Evolutionary conservation across 495 filamentous ascomycete species (phyloP), one percentile per base, ranked within the genome.

Genomic region (Jackrogersella minutella): DNA sequence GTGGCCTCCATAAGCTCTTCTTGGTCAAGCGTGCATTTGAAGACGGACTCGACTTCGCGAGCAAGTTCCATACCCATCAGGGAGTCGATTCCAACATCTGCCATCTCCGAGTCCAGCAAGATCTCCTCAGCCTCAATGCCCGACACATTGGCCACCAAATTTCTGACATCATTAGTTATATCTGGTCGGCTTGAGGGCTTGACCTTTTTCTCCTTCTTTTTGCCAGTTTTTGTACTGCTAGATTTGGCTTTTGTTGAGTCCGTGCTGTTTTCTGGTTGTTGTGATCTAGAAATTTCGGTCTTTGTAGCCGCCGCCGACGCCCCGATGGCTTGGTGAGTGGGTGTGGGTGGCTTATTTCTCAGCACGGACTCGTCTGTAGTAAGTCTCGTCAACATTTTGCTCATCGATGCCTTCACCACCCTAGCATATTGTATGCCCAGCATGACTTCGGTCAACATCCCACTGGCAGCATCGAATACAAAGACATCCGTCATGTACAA

Each of bases 51-150:
- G 2, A 46, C 43, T 46, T 46, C 43, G 3, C 21, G 46, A 16
- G 26, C 28, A 1, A 86, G 50, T 68, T 86, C 84, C 82, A 84
- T 83, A 0, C 78, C 81, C 75, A 84, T 80, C 0, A 87, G 70
- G 0, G 83, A 87, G 58, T 87, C 84, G 13, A 87, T 82, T 0
- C 84, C 83, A 9, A 84, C 31, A 28, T 86, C 80, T 10, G 75
- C 78, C 22, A 86, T 72, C 9, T 77, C 66, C 1, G 64, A 71
- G 22, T 78, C 71, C 9, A 68, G 57, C 4, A 66, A 61, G 1
- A 86, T 79, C 28, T 83, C 80, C 2, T 71, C 52, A 0, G 70
- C 41, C 31, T 83, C 78, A 1, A 85, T 50, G 1, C 81, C 82
- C 26, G 78, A 81, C 7, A 50, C 28, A 13, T 50, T 33, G n/a